Evolutionary conservation across 805 yeast species (phyloP).

Genomic region (Starmerella scarabaei): DNA sequence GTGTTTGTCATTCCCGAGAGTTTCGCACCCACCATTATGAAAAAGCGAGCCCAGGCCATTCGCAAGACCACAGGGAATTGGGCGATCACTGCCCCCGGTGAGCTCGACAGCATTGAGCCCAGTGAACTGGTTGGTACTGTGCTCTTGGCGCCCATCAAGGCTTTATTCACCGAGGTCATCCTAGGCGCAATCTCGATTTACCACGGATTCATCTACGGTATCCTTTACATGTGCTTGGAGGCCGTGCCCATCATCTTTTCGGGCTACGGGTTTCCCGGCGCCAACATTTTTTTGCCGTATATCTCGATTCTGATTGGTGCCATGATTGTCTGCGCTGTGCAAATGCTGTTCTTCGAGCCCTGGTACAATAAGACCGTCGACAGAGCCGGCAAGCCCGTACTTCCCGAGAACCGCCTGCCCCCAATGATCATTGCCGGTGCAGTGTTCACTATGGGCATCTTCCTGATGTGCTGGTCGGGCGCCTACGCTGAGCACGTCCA

Average conservation of each 20-base stretch:
- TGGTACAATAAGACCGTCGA: conserved; percentile 36
- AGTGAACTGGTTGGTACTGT: conserved; percentile 31
- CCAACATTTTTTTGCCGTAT: conserved; percentile 62
- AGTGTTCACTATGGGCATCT: conserved; percentile 60
- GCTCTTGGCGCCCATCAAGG: conserved; percentile 23
- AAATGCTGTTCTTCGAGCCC: conserved; percentile 42
- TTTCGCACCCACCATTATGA: conserved; percentile 56
- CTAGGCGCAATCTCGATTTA: conserved; percentile 28
- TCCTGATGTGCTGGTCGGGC: conserved; percentile 88
- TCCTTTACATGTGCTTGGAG: conserved; percentile 30
- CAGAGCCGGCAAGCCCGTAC: conserved; percentile 39
- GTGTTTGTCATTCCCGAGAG: conserved; percentile 48
- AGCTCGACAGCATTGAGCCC: conserved; percentile 29
- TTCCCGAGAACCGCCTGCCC: conserved; percentile 70
- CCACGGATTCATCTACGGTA: conserved; percentile 32
- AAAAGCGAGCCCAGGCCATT: conserved; percentile 47
- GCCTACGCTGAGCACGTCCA: conserved; percentile 54
- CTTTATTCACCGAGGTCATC: conserved; percentile 31
- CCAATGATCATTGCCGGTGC: conserved; percentile 63
- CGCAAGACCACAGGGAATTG: conserved; percentile 64
- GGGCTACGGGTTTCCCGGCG: conserved; percentile 52
- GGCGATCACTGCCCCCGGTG: conserved; percentile 62
- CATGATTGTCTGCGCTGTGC: conserved; percentile 40
- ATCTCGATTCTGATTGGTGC: conserved; percentile 64
- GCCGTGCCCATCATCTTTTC: conserved; percentile 31